Conservation (phyloP, 2,329 filamentous ascomycete genomes). For the Nigrograna mackinnonii region DNA sequence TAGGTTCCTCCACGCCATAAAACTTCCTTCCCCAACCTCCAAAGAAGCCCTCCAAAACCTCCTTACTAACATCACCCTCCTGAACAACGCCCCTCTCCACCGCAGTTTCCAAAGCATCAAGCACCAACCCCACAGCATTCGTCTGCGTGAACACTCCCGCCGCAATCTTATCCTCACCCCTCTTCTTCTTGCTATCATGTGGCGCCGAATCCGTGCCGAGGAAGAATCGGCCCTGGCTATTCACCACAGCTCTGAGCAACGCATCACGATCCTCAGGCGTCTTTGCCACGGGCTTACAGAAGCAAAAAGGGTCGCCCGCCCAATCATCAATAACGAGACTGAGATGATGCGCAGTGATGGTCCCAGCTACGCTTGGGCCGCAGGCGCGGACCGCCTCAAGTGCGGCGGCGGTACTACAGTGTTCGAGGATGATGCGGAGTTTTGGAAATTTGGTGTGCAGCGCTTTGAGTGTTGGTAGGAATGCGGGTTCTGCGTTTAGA, state of each 20-base stretch:
- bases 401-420: slow-evolving; percentile 84
- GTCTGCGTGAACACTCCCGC: slow-evolving; percentile 83
- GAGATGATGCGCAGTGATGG: slow-evolving; percentile 86
- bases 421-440: slow-evolving; percentile 71
- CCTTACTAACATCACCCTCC: slow-evolving; percentile 57
- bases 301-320: slow-evolving; percentile 71
- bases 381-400: slow-evolving; percentile 77
- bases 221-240: slow-evolving; percentile 69
- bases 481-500: slow-evolving; percentile 73
- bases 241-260: slow-evolving; percentile 63
- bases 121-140: slow-evolving; percentile 66
- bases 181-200: slow-evolving; percentile 65
- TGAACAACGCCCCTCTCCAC: slow-evolving; percentile 57
- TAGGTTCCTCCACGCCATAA: slow-evolving; percentile 55
- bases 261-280: slow-evolving; percentile 73
- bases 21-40: slow-evolving; percentile 60
- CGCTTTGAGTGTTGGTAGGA: slow-evolving; percentile 76
- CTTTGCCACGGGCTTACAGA: slow-evolving; percentile 71
- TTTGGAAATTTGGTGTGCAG: slow-evolving; percentile 77
- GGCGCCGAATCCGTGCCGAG: slow-evolving; percentile 75
- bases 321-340: slow-evolving; percentile 79
- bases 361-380: slow-evolving; percentile 75
- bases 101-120: slow-evolving; percentile 67
- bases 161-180: slow-evolving; percentile 55
- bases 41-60: slow-evolving; percentile 62